Base-by-base conservation (phyloP, 805 yeast genomes). In the Monosporozyma servazzii region DNA sequence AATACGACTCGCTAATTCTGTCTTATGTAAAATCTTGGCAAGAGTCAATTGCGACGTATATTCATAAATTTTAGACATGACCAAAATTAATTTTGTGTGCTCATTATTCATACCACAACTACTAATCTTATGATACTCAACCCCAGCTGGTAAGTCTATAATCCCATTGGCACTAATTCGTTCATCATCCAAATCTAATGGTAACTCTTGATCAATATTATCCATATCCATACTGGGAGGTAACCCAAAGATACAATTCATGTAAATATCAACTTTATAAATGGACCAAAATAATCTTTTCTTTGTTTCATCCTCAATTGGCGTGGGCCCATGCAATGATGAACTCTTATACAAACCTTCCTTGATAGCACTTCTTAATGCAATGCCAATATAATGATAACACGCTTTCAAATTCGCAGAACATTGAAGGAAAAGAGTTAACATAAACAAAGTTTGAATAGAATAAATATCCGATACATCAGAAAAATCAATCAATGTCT, bases 251-350 rank as follows among this genome's bases (percentile, higher is more conserved):
- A 89, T 81, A 8, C 96, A 85, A 64, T 86, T 87, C 60, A 88
- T 86, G 64, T 90, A 89, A 44, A 88, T 81, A 62, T 90, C 96
- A 84, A 88, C 85, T 65, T 89, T 89, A 65, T 86, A 85, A 55
- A 89, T 83, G 1, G 96, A 84, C 86, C 91, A 89, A 65, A 89
- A 89, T 42, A 90, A 69, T 53, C 96, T 74, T 66, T 88, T 89
- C 54, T 95, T 74, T 1, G 87, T 84, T 62, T 90, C 96, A 39
- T 81, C 72, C 62, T 87, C 95, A 33, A 89, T 81, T 0, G 90
- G 90, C 57, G 84, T 84, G 47, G 77, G 72, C 57, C 81, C 80
- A 15, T 72, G 72, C 57, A 79, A 74, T 43, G 80, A 72, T 44
- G 81, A 74, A 63, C 82, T 84, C 55, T 95, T 71, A 66, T 89